Evolutionary conservation across 2,329 filamentous ascomycete genomes (phyloP), one percentile per base, ranked within the genome.

Genomic region (Colletotrichum viniferum): DNA sequence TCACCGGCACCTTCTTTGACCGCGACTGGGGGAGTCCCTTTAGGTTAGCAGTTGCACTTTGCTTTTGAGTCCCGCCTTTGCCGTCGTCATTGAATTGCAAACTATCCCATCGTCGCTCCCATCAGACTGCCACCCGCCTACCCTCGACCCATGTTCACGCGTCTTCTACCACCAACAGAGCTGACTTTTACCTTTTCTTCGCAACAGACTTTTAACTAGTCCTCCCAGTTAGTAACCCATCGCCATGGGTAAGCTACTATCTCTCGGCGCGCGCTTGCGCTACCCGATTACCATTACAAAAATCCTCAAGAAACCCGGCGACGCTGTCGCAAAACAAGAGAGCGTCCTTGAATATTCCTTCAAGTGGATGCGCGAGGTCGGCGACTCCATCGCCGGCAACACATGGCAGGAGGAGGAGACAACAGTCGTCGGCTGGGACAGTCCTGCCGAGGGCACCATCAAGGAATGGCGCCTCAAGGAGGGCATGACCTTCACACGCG

Each of bases 251-350:
- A 88, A 88, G 79, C 83, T 82, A 76, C 83, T 93, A 73, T 87
- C 84, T 71, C 82, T 92, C 73, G 91, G 91, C 81, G 85, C 88
- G 79, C 88, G 91, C 85, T 91, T 98, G 79, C 94, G 94, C 85
- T 99, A 98, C 85, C 97, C 97, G 80, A 96, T 98, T 85, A 98
- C 94, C 79, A 93, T 99, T 85, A 96, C 93, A 80, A 94, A 95
- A 84, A 90, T 98, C 76, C 90, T 96, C 79, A 96, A 95, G 84
- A 87, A 89, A 78, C 90, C 91, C 24, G 94, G 94, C 84, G 95
- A 98, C 80, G 82, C 90, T 77, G 91, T 99, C 81, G 90, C 92
- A 81, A 94, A 94, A 84, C 88, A 95, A 81, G 94, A 96, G 81
- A 90, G 92, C 71, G 89, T 98, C 71, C 93, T 99, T 83, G 92